These are phyloP conservation scores for Apophysomyces ossiformis DNA, from an alignment of 371 early-diverging fungal genomes.

Conservation along the genomic window DNA sequence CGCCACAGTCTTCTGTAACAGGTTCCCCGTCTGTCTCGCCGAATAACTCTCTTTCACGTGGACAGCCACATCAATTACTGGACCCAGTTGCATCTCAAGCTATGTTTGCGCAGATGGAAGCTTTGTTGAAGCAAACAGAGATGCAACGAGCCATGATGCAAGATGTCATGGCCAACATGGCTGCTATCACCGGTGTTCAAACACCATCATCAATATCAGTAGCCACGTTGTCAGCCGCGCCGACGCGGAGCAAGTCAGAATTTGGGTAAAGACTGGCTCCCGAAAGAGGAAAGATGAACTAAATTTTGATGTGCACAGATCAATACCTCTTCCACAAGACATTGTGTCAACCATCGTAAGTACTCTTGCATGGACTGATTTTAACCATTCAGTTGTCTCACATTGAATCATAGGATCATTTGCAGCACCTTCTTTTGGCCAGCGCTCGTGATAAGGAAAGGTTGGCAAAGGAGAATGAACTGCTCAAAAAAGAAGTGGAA, in stretches of 20 bases:
- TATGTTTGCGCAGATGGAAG: conserved; percentile 38
- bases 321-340: neutral
- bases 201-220: neutral
- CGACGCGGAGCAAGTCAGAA: neutral
- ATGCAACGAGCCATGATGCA: conserved; percentile 36
- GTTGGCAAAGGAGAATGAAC: conserved; percentile 58
- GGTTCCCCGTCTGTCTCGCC: conserved; percentile 30
- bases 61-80: conserved; percentile 22
- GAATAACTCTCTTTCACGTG: conserved; percentile 33
- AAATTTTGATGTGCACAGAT: neutral
- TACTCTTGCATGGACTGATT: neutral
- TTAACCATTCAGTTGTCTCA: too few species aligned
- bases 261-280: neutral
- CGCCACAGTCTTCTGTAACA: conserved; percentile 17
- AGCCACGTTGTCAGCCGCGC: neutral
- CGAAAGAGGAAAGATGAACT: neutral
- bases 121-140: conserved; percentile 38
- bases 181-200: conserved; percentile 10
- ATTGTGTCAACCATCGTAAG: conserved; percentile 13
- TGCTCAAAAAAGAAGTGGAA: conserved; percentile 52
- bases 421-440: conserved; percentile 50
- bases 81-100: conserved; percentile 16
- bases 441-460: conserved; percentile 56
- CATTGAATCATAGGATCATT: conserved; percentile 22
- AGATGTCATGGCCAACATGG: conserved; percentile 29